Evolutionary conservation across 1,284 basidiomycete genomes (phyloP).

Genomic region (Sutorius eximius): DNA sequence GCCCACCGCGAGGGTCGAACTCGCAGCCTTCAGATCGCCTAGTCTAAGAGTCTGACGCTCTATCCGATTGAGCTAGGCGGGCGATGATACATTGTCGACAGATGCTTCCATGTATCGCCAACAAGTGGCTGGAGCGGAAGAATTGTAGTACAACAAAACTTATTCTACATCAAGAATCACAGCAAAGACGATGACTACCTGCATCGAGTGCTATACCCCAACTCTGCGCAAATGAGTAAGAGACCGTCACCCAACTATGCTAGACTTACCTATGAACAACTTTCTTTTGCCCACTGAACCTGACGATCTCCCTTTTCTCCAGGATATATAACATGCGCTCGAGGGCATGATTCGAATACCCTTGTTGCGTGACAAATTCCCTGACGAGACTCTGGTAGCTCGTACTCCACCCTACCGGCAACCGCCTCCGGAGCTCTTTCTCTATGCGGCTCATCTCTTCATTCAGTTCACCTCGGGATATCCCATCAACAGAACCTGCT

Average conservation of each 20-base stretch:
- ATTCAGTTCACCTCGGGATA: constrained; percentile 90
- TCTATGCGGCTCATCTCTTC: constrained; percentile 95
- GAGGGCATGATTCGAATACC: constrained; percentile 88
- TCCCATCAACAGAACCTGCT: constrained; percentile 88
- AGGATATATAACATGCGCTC: constrained; percentile 91
- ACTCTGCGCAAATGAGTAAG: constrained; percentile 23
- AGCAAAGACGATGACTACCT: not conserved
- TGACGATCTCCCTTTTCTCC: constrained; percentile 93
- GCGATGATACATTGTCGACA: constrained; percentile 29
- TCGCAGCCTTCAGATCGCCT: constrained; percentile 81
- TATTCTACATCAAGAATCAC: not conserved
- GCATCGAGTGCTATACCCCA: constrained; percentile 24
- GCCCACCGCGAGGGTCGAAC: constrained; percentile 91
- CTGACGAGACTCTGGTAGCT: constrained; percentile 92
- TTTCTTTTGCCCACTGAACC: constrained; percentile 67
- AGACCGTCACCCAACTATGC: not conserved
- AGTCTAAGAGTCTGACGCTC: constrained; percentile 73
- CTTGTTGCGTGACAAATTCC: constrained; percentile 94
- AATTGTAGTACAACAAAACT: not conserved
- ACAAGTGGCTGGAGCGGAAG: not conserved
- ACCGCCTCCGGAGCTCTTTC: constrained; percentile 81
- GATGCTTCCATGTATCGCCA: not conserved
- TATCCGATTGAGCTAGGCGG: constrained; percentile 87
- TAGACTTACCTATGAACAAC: constrained; percentile 44
- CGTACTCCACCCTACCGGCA: constrained; percentile 97